Evolutionary conservation across 148 eudicot species (phyloP).

Genomic region (Cornus suecica): DNA sequence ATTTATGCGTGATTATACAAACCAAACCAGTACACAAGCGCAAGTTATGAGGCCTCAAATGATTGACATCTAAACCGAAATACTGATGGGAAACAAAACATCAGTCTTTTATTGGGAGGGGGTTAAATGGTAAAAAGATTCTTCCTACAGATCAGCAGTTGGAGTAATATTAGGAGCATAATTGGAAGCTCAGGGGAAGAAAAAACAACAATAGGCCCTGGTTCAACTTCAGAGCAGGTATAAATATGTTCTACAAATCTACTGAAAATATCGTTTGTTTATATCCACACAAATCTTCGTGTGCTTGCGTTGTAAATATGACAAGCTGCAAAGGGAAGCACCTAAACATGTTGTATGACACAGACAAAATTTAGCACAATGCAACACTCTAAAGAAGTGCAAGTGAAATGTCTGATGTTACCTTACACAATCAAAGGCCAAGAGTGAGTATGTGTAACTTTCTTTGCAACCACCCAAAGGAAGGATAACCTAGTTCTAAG

Average conservation of each 20-base stretch:
- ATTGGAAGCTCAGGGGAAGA: neutral
- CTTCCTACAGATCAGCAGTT: neutral
- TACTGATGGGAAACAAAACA: neutral
- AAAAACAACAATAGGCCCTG: neutral
- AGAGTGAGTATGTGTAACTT: no score
- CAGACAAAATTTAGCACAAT: no score
- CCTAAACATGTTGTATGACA: no score
- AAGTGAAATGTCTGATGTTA: no score
- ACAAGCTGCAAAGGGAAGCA: neutral
- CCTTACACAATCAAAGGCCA: no score
- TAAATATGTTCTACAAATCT: neutral
- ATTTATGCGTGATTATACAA: neutral
- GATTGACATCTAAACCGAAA: neutral
- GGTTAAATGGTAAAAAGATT: no score
- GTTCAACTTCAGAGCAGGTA: neutral
- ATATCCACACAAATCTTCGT: neutral
- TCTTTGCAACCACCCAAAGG: no score
- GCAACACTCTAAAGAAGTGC: no score
- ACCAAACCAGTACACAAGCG: neutral
- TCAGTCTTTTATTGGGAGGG: neutral
- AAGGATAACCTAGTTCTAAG: no score
- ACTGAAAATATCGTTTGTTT: neutral
- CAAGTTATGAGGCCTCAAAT: neutral
- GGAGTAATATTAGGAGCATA: neutral
- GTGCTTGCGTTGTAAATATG: neutral